Evolutionary conservation across 768 basidiomycete species (phyloP), one percentile per base, ranked within the genome.

Genomic region (Tylopilus sp.): DNA sequence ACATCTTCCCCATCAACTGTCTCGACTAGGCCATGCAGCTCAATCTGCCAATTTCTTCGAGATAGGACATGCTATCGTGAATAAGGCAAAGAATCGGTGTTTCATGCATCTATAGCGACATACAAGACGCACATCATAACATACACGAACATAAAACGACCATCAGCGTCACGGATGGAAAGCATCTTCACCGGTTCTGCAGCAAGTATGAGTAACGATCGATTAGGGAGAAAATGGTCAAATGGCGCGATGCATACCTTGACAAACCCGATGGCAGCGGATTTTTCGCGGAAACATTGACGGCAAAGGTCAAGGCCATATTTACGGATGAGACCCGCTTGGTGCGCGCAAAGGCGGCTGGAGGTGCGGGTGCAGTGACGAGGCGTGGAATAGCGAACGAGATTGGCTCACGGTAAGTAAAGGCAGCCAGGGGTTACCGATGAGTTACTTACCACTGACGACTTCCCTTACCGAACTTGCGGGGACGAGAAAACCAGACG

Each of bases 281-380:
- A 80, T 77, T 93, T 94, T 79, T 97, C 94, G 63, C 94, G 89
- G 88, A 95, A 97, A 76, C 94, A 97, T 74, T 97, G 94, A 74
- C 94, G 90, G 77, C 94, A 97, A 63, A 97, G 87, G 77, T 95
- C 92, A 61, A 95, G 84, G 51, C 94, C 93, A 74, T 95, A 94
- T 75, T 95, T 91, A 75, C 94, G 89, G 73, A 97, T 93, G 72
- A 97, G 83, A 86, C 94, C 94, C 64, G 92, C 94, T 74, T 95
- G 92, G 73, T 97, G 94, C 33, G 93, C 90, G 65, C 94, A 97
- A 66, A 92, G 89, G 68, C 94, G 93, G 80, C 94, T 94, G 61
- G 17, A 28, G 11, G 18, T 13, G 40, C 35, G 3, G 12, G 31
- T 3, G 31, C 4, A 15, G 17, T 33, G 31, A 15, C 3, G 13